These are phyloP conservation scores for Dendrothele bispora DNA, from an alignment of 768 basidiomycete species.

Conservation along the genomic window DNA sequence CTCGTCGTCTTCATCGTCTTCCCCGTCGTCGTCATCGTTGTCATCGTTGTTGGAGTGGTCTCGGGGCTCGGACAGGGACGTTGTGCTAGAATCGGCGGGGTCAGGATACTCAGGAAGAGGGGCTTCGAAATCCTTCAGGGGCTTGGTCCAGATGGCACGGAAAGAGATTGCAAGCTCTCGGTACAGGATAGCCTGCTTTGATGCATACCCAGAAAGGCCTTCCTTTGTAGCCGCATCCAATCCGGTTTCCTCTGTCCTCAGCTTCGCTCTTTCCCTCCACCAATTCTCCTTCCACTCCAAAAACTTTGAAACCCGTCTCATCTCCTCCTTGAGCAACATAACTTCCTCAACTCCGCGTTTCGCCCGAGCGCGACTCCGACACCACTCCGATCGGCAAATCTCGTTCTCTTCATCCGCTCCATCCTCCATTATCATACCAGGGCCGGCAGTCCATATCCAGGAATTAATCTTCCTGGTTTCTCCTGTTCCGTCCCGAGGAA, in stretches of 20 bases:
- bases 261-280: slow-evolving; percentile 11
- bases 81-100: too few species aligned
- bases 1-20: too few species aligned
- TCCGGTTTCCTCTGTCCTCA: too few species aligned
- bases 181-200: background rate
- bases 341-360: slow-evolving; percentile 23
- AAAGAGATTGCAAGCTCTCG: background rate
- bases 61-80: too few species aligned
- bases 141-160: background rate
- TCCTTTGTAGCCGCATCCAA: background rate
- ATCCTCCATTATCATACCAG: background rate
- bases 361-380: slow-evolving; percentile 17
- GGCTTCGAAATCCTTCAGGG: too few species aligned
- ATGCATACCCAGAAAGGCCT: background rate
- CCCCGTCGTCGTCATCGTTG: too few species aligned
- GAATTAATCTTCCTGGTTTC: background rate
- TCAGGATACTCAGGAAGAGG: too few species aligned
- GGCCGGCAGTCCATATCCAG: background rate
- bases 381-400: slow-evolving; percentile 23
- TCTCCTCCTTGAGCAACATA: slow-evolving; percentile 23
- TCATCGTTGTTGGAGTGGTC: too few species aligned
- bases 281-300: slow-evolving; percentile 16
- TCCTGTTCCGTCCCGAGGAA: background rate
- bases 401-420: background rate
- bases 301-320: slow-evolving; percentile 12